A percentile compares a stretch with the other conserved stretches of the same genome.
phyloP scores from a whole-genome alignment of 495 filamentous ascomycete species.

The Penicillium salamii region DNA sequence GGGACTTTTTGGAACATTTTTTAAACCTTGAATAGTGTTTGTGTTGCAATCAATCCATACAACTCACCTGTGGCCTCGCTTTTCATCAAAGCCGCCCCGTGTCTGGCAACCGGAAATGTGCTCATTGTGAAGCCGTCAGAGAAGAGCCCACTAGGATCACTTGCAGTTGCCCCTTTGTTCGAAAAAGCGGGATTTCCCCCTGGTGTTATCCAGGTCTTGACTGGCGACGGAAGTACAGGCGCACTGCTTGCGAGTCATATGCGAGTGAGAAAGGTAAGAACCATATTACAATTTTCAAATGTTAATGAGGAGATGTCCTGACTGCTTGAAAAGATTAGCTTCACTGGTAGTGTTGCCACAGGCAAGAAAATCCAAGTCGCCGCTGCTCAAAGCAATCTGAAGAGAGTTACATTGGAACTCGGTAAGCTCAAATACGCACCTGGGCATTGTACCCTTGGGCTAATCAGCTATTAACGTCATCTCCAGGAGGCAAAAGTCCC shows the following conservation, averaged over 20 bases:
- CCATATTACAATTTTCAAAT: no score
- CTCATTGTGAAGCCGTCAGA: constrained; percentile 87
- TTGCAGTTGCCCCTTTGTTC: constrained; percentile 78
- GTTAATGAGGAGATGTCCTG: no score
- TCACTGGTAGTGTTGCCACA: constrained; percentile 16
- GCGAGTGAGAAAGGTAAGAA: constrained; percentile 5
- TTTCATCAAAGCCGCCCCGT: constrained; percentile 44
- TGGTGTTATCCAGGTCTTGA: constrained; percentile 81
- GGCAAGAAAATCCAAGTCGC: constrained; percentile 10
- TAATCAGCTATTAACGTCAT: no score
- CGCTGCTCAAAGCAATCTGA: constrained; percentile 42
- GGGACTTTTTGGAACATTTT: background rate
- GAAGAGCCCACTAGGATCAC: constrained; percentile 78
- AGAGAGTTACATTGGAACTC: constrained; percentile 36
- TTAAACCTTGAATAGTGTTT: no score
- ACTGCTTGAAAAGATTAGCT: no score
- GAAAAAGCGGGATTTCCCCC: constrained; percentile 81
- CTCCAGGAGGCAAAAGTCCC: constrained; percentile 37
- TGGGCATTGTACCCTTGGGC: no score
- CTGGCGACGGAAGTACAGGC: constrained; percentile 75
- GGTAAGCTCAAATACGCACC: no score
- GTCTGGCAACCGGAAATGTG: constrained; percentile 51
- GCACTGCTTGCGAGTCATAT: constrained; percentile 8
- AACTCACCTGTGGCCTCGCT: constrained; percentile 7
- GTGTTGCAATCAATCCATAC: constrained; percentile 14